A percentile compares a stretch with the other conserved stretches of the same genome.
These are phyloP conservation scores for Tolypocladium tundrense DNA, from an alignment of 2,329 filamentous ascomycete species.

Conservation along the genomic window DNA sequence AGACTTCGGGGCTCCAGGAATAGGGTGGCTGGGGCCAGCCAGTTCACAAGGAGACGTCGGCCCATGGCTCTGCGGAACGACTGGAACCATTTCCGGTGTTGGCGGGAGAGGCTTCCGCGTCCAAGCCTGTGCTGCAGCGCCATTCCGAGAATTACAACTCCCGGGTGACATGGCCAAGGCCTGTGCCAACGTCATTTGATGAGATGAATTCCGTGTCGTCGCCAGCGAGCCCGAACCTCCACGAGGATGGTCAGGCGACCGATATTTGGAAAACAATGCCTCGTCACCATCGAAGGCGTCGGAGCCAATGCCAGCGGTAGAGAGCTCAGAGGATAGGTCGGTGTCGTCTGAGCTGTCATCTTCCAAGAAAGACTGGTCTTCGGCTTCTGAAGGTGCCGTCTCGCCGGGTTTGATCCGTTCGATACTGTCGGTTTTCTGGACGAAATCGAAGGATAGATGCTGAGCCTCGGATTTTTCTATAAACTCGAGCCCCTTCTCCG, in stretches of 20 bases:
- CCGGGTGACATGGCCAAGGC: conserved; percentile 21
- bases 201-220: conserved; percentile 25
- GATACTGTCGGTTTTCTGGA: conserved; percentile 43
- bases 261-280: conserved; percentile 5
- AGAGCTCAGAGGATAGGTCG: conserved; percentile 55
- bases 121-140: not conserved
- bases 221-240: conserved; percentile 5
- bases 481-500: conserved; percentile 6
- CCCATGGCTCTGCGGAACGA: conserved; percentile 23
- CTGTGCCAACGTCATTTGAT: conserved; percentile 37
- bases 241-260: conserved; percentile 24
- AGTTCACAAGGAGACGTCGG: conserved; percentile 8
- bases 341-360: conserved; percentile 43
- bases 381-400: conserved; percentile 16
- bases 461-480: conserved; percentile 13
- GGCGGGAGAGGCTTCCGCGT: conserved; percentile 15
- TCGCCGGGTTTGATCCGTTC: conserved; percentile 29
- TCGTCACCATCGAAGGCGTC: conserved; percentile 30
- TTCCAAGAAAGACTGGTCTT: conserved; percentile 35
- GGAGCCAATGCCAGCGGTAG: conserved; percentile 35
- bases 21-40: conserved; percentile 22
- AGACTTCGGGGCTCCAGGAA: conserved; percentile 22
- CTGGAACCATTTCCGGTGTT: conserved; percentile 40
- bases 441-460: conserved; percentile 42
- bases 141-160: not conserved